Evolutionary conservation across 2,329 filamentous ascomycete species (phyloP), one percentile per base, ranked within the genome.

Genomic region (Phaeosphaeria sp.): DNA sequence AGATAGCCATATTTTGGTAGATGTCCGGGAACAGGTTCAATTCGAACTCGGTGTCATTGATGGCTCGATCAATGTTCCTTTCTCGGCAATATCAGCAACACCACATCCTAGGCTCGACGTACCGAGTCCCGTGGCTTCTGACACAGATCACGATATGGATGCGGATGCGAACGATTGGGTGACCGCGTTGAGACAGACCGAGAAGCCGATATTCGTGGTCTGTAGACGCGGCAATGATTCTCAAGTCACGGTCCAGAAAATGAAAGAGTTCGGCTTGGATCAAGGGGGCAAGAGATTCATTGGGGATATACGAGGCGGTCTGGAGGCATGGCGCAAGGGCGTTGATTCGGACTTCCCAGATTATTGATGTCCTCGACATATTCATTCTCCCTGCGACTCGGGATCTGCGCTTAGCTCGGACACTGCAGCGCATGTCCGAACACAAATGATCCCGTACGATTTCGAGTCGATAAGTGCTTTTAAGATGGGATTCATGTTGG

Each of bases 11-110:
- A 71, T 91, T 1, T 78, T 97, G 2, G 76, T 98, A 2, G 95
- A 98, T 64, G 92, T 96, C 1, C 84, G 95, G 2, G 92, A 96
- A 66, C 87, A 87, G 67, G 91, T 92, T 25, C 92, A 97, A 59
- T 97, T 91, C 64, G 89, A 90, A 17, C 88, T 98, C 45, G 93
- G 90, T 62, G 88, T 84, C 59, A 82, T 99, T 7, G 81, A 87
- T 0, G 90, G 90, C 0, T 92, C 91, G 24, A 78, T 96, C 50
- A 97, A 92, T 65, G 75, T 93, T 0, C 91, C 87, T 0, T 91
- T 89, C 68, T 90, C 87, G 13, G 81, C 77, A 0, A 78, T 86
- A 17, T 79, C 67, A 6, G 57, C 61, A 6, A 82, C 40, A 46
- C 66, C 42, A 51, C 33, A 22, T 7, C 30, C 55, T 11, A 45